Evolutionary conservation across 2,329 filamentous ascomycete genomes (phyloP).

Genomic region (Proliferodiscus dingleyae): DNA sequence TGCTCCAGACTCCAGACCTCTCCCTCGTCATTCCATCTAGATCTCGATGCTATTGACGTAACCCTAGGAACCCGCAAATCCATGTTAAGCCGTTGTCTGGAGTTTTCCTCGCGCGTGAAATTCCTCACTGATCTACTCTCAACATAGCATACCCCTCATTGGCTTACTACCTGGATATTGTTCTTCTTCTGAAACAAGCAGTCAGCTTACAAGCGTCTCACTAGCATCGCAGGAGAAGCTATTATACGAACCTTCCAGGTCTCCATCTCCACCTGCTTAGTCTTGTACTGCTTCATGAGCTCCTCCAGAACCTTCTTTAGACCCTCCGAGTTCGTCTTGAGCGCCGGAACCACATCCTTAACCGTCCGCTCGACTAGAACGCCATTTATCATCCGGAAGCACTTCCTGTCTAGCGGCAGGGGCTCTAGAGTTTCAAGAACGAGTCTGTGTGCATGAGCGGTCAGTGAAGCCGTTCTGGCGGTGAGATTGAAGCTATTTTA

Average conservation of each 20-base stretch:
- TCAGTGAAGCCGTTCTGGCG: conserved; percentile 32
- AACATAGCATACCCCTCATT: too few relatives aligned
- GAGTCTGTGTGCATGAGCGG: conserved; percentile 50
- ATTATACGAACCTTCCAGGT: conserved; percentile 96
- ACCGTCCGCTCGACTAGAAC: conserved; percentile 93
- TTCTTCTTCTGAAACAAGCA: conserved; percentile 67
- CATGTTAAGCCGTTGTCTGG: not conserved
- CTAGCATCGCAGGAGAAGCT: not conserved
- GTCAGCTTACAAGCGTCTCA: conserved; percentile 15
- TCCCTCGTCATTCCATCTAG: not conserved
- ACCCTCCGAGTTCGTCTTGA: conserved; percentile 91
- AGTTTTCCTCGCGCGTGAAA: too few relatives aligned
- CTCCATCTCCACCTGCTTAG: conserved; percentile 90
- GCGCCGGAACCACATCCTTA: conserved; percentile 81
- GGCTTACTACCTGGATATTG: conserved; percentile 57
- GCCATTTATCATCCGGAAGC: conserved; percentile 98
- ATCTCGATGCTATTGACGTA: conserved; percentile 21
- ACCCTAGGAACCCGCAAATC: conserved; percentile 13
- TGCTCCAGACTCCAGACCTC: conserved; percentile 16
- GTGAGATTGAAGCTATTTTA: conserved; percentile 17
- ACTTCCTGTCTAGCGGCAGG: conserved; percentile 81
- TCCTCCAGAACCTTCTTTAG: conserved; percentile 92
- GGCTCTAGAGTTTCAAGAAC: conserved; percentile 89
- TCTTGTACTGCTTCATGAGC: conserved; percentile 92
- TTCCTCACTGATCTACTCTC: conserved; percentile 39